phyloP scores from a whole-genome alignment of 371 early-diverging fungal species.

The Mucor plumbeus region DNA sequence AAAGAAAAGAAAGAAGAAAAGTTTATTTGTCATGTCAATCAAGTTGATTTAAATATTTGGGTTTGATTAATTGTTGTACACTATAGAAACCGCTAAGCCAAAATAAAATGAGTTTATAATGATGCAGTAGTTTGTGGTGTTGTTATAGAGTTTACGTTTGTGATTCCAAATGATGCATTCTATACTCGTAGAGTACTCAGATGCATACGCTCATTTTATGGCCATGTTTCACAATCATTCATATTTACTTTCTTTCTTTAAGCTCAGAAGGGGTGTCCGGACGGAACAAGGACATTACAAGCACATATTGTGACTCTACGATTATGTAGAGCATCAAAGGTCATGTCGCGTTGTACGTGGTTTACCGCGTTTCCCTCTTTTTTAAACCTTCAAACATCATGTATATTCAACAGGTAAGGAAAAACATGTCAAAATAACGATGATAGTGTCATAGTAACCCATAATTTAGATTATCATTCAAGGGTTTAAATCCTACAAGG shows the following conservation, averaged over 20 bases:
- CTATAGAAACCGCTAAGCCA: background rate
- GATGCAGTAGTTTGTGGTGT: background rate
- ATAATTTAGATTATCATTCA: constrained; percentile 86
- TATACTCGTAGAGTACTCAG: background rate
- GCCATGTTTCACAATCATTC: constrained; percentile 4
- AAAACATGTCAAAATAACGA: background rate
- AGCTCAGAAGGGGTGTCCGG: background rate
- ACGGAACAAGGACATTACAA: background rate
- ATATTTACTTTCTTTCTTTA: background rate
- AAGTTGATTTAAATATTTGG: background rate
- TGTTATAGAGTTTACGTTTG: background rate
- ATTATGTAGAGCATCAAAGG: background rate
- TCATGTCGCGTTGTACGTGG: constrained; percentile 10
- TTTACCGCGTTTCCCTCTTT: constrained; percentile 4
- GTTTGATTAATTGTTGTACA: background rate
- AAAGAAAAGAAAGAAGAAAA: background rate
- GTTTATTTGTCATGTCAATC: background rate
- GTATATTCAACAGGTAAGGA: constrained; percentile 27
- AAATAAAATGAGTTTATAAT: background rate
- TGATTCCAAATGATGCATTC: constrained; percentile 2
- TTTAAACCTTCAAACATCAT: constrained; percentile 7
- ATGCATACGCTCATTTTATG: background rate
- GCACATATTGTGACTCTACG: background rate
- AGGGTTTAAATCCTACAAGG: constrained; percentile 98
- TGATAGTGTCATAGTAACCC: background rate